Conservation (phyloP, 768 basidiomycete species). For the Xerocomus spinulosus region DNA sequence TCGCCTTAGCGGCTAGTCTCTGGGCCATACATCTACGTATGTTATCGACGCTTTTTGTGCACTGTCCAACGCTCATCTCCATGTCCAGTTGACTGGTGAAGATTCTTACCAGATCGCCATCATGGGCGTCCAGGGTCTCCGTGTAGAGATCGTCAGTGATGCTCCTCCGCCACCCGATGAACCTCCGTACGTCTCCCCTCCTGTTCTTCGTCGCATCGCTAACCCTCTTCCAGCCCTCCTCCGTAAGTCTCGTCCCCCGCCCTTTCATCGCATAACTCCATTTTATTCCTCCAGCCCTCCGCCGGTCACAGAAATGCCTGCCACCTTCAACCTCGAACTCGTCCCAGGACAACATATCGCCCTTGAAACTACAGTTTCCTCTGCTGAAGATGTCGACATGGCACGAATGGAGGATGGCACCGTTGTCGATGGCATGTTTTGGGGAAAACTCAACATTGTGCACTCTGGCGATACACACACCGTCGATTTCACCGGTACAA, state of each 20-base stretch:
- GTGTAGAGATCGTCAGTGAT: constrained; percentile 84
- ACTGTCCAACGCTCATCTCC: constrained; percentile 7
- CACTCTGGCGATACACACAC: constrained; percentile 73
- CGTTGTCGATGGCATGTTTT: constrained; percentile 78
- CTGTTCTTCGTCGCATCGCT: constrained; percentile 4
- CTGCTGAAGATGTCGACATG: constrained; percentile 83
- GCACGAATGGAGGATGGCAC: constrained; percentile 89
- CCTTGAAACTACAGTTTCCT: constrained; percentile 72
- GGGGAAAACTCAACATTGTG: constrained; percentile 82
- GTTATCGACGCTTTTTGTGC: constrained; percentile 24
- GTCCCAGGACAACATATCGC: constrained; percentile 74
- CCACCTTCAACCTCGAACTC: constrained; percentile 78
- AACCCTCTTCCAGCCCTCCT: constrained; percentile 36
- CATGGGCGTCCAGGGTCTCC: constrained; percentile 74
- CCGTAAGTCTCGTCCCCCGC: constrained; percentile 39
- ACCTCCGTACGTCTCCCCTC: constrained; percentile 52
- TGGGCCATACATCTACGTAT: constrained; percentile 79
- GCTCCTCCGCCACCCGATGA: constrained; percentile 82
- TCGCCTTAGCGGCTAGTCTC: constrained; percentile 63
- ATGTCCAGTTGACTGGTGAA: constrained; percentile 65
- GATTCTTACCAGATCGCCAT: constrained; percentile 89
- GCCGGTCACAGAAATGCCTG: constrained; percentile 84
- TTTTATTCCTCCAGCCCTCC: constrained; percentile 39
- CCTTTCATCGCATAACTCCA: constrained; percentile 4
- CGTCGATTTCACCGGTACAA: constrained; percentile 81